Evolutionary conservation across 2,329 filamentous ascomycete species (phyloP).

Genomic region (Exophiala lecanii-corni): DNA sequence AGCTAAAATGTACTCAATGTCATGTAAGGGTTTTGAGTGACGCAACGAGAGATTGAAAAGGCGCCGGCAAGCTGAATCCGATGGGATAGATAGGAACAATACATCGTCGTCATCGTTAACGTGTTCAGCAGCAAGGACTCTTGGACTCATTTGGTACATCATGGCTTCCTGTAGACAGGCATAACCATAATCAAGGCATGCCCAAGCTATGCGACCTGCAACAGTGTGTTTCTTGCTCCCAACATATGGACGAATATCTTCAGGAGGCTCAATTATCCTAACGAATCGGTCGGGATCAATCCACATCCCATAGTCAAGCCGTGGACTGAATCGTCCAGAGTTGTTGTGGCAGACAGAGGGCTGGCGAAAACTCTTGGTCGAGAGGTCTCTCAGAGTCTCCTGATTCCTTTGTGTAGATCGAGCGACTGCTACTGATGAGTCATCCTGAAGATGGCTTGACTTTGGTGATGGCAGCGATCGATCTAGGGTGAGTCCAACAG

Average conservation of each 20-base stretch:
- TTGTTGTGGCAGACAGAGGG: neutral
- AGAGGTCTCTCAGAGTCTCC: neutral
- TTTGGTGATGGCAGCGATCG: no score
- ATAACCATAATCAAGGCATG: slow-evolving; percentile 4
- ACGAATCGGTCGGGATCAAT: neutral
- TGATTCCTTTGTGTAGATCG: neutral
- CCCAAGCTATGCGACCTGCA: slow-evolving; percentile 4
- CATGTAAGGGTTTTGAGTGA: slow-evolving; percentile 5
- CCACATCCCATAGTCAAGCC: slow-evolving; percentile 3
- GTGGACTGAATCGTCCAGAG: slow-evolving; percentile 5
- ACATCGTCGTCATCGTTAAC: no score
- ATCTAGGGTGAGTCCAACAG: no score
- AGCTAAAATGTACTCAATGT: slow-evolving; percentile 1
- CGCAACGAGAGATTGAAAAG: slow-evolving; percentile 1
- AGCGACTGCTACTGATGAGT: no score
- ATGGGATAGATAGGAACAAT: neutral
- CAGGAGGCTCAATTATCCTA: slow-evolving; percentile 3
- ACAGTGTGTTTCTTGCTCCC: neutral
- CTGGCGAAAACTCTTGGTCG: neutral
- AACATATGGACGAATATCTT: slow-evolving; percentile 4
- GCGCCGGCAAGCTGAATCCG: neutral
- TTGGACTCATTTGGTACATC: neutral
- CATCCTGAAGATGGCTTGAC: no score
- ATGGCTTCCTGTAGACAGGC: slow-evolving; percentile 1
- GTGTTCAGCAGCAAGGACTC: neutral